phyloP scores from a whole-genome alignment of 1,284 basidiomycete genomes.

The Coriolopsis trogii region DNA sequence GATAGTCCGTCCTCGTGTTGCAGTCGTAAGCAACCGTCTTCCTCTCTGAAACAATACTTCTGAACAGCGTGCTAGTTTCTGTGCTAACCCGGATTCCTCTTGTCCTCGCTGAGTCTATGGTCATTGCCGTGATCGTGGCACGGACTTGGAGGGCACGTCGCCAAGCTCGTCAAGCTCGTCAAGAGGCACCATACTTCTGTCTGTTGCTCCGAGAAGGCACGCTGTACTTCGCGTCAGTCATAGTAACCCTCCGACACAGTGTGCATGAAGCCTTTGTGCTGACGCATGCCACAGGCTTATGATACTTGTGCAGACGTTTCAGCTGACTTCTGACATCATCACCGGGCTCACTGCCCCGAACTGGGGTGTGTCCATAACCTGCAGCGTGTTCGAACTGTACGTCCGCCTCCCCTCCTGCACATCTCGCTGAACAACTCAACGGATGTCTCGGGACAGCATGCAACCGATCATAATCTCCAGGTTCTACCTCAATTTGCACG shows the following conservation, averaged over 20 bases:
- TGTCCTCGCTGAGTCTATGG: neutral
- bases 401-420: too few species aligned
- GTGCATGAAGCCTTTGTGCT: too few species aligned
- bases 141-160: neutral
- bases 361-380: too few species aligned
- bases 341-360: too few species aligned
- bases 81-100: neutral
- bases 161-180: neutral
- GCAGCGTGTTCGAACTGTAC: too few species aligned
- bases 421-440: too few species aligned
- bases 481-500: conserved; percentile 17
- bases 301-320: too few species aligned
- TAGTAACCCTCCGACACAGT: neutral
- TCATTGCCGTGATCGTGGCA: conserved; percentile 2
- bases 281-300: too few species aligned
- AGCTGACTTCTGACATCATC: too few species aligned
- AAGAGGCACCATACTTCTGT: neutral
- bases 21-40: neutral
- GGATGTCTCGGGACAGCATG: conserved; percentile 6
- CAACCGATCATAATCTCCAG: conserved; percentile 17
- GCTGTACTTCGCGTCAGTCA: conserved; percentile 7
- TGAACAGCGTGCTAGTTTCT: neutral
- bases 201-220: conserved; percentile 9
- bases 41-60: neutral
- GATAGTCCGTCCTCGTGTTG: too few species aligned